Evolutionary conservation across 2,329 filamentous ascomycete genomes (phyloP).

Genomic region (Pseudogymnoascus sp.): DNA sequence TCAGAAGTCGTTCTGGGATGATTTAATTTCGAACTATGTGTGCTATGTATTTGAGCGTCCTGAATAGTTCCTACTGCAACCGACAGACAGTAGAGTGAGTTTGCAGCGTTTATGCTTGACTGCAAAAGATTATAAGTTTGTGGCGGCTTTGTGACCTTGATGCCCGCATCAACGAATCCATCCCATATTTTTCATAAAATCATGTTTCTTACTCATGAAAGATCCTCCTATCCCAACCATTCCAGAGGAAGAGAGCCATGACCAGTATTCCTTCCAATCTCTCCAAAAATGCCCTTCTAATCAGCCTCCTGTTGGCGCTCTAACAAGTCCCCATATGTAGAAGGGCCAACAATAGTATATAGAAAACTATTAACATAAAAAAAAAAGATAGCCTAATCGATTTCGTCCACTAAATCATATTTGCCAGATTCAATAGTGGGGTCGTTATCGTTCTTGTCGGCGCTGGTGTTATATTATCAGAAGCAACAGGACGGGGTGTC

Average conservation of each 20-base stretch:
- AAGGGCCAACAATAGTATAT: neutral
- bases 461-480: slow-evolving; percentile 33
- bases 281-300: neutral
- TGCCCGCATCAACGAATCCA: neutral
- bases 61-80: neutral
- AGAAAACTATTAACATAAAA: slow-evolving; percentile 7
- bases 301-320: neutral
- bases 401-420: neutral
- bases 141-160: neutral
- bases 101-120: neutral
- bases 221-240: neutral
- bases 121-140: slow-evolving; percentile 6
- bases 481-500: slow-evolving; percentile 30
- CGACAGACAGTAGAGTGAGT: neutral
- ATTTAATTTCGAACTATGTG: neutral
- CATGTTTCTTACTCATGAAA: neutral
- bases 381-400: neutral
- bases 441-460: neutral
- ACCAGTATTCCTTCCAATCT: neutral
- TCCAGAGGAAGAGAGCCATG: neutral
- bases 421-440: neutral
- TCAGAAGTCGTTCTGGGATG: neutral
- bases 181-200: neutral
- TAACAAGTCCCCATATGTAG: neutral
- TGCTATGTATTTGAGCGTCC: neutral